Base-by-base conservation (phyloP, 176 grass and related monocot species). In the Areca catechu region DNA sequence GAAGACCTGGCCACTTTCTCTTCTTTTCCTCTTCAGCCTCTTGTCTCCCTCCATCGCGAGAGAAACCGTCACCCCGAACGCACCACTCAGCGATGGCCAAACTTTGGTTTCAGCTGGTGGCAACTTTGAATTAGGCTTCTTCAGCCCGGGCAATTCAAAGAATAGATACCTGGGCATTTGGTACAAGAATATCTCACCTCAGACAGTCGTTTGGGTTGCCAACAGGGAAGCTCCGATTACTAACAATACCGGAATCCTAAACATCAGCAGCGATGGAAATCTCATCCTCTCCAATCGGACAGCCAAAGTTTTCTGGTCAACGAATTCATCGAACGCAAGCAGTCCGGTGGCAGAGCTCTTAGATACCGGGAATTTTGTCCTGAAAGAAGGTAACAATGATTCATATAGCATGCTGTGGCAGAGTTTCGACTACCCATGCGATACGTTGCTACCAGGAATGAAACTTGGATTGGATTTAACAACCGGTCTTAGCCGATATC, bases 91-190 rank as follows among this genome's bases (percentile, higher is more conserved):
- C 28, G 49, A 63, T 51, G 65, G 82, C 51, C 57, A 87, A 68
- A 83, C 79, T 30, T 76, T 93, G 47, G 28, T 80, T 51, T 93
- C 88, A 5, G 49, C 65, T 9, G 58, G 55, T 19, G 66, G 61
- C 7, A 50, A 77, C 27, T 93, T 83, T 54, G 4, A 67, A 51
- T 73, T 93, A n/a, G 73, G 88, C 19, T 93, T 93, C 79, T 93
- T 93, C 80, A 65, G 5, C 53, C 73, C 49, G 21, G 56, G 67
- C 19, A 71, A 54, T 48, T 52, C n/a, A 20, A 17, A 19, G 19
- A 76, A 24, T 9, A 16, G 15, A 17, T 66, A 25, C 22, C 12
- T 66, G 21, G 63, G 49, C 12, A 52, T 66, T 9, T 30, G 63
- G 63, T 66, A 51, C 15, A 51, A 20, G 16, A 28, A 29, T 14